Base-by-base conservation (phyloP, 2,329 filamentous ascomycete genomes). In the Calonectria ilicicola region DNA sequence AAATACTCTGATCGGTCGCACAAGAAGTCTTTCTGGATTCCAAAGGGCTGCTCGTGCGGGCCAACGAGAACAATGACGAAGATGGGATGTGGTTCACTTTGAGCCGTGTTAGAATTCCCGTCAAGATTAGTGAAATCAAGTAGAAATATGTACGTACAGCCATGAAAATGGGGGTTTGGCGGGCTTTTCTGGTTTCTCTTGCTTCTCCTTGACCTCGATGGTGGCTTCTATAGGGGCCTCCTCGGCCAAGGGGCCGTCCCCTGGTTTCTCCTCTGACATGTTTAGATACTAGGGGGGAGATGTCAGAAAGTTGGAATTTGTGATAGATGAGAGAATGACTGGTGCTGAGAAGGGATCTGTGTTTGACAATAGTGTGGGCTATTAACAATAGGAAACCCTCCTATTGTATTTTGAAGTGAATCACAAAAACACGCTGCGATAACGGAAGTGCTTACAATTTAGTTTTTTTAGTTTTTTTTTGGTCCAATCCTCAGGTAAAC, bases 21-120 rank as follows among this genome's bases (percentile, higher is more conserved):
- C 27, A 92, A 82, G 68, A 91, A 90, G 78, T 91, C 88, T 72
- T 89, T 90, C 72, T 91, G 90, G 15, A 92, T 86, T 14, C 87
- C 89, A 75, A 91, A 92, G 0, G 89, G 89, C 17, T 81, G 80
- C 77, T 90, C 87, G 0, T 89, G 84, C 3, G 84, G 82, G 0
- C 90, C 90, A 32, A 91, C 87, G 1, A 91, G 80, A 56, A 90
- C 80, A 21, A 91, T 87, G 51, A 89, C 88, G 74, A 91, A 91
- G 10, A 86, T 84, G 0, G 89, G 86, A 75, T 91, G 90, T 1
- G 89, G 87, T 58, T 90, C 82, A 1, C 89, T 90, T 72, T 26
- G 3, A 17, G 5, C n/a, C 32, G 29, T 6, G 49, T 81, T 35
- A 78, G 73, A 21, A 69, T 62, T 35, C 35, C 51, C n/a, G 21